Base-by-base conservation (phyloP, 306 rosid genomes). In the Calophaca sinica region DNA sequence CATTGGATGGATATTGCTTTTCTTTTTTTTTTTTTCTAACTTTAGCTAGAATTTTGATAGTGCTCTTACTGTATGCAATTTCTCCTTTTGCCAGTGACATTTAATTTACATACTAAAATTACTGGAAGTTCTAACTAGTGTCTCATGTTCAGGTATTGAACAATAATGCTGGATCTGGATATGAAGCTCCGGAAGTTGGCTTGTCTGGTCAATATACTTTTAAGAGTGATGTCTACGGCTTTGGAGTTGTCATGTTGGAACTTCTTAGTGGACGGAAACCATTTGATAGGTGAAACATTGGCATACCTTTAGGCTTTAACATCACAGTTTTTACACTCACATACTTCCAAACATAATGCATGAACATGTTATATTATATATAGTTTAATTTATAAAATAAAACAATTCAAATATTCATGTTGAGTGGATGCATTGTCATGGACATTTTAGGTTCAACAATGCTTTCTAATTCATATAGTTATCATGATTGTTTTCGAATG, bases 161-260 rank as follows among this genome's bases (percentile, higher is more conserved):
- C 82, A 87, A 86, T 73, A 79, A 84, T 65, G 72, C 85, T 45
- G 97, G 92, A 84, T 82, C 88, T 67, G 99, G 99, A 39, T 89
- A 86, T 62, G 88, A 87, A 51, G 98, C 96, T 52, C 97, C 99
- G 0, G 99, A 96, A 82, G 94, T 92, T 53, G 85, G 81, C 13
- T 70, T 96, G 96, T 83, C 93, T 46, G 96, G 89, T 69, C 96
- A 87, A 29, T 87, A 82, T 81, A 87, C 90, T 31, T 77, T 92
- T 14, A 92, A 96, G 83, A 96, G 98, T 78, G 99, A 96, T 53
- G 87, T 96, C 39, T 96, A 89, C 52, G 85, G 98, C 83, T 96
- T 96, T 69, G 99, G 99, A 83, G 91, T 92, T 70, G 91, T 96
- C 54, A 96, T 96, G 99, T 75, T 96, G 83, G 99, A 96, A 84